Base-by-base conservation (phyloP, 768 basidiomycete species). In the Melanogaster broomeanus region DNA sequence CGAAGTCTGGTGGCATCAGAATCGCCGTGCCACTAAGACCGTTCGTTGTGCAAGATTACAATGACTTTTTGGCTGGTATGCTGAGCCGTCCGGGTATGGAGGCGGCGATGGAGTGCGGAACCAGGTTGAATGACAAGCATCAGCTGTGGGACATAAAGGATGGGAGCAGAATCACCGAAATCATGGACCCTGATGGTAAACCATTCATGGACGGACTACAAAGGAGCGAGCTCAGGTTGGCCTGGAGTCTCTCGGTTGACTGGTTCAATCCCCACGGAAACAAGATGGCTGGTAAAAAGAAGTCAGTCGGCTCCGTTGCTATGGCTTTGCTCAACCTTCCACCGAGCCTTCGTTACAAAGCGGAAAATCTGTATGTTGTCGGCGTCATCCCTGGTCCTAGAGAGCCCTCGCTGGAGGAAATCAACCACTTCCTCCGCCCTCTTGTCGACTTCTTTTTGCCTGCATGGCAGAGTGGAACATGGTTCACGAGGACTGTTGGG, bases 331-430 rank as follows among this genome's bases (percentile, higher is more conserved):
- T 68, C 1, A 69, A 67, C 38, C 58, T 68, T 2, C 67, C 61
- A 8, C 59, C 43, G 1, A 45, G 45, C 22, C 42, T 52, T n/a
- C 31, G 30, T 1, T 60, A 59, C 46, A 50, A 49, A 42, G 3
- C 52, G 0, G 63, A 75, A 37, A 75, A 79, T 54, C 57, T 77
- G 42, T 77, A 66, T 43, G 46, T 74, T 0, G 66, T 63, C 0
- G 73, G 65, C 0, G 48, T 75, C 31, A 71, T 74, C 11, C 72
- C 73, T 5, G 69, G 73, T 0, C 74, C 73, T 0, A 49, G 57
- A 3, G 65, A 74, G n/a, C 73, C 75, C 0, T 50, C 57, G 3
- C 38, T 58, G 1, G 49, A 61, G 0, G 48, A 75, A 39, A 54
- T 73, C 4, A 73, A 77, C 27, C 67, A 72, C 28, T 63, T 68